Conservation (phyloP, 768 basidiomycete species). For the Nidularia pulvinata region DNA sequence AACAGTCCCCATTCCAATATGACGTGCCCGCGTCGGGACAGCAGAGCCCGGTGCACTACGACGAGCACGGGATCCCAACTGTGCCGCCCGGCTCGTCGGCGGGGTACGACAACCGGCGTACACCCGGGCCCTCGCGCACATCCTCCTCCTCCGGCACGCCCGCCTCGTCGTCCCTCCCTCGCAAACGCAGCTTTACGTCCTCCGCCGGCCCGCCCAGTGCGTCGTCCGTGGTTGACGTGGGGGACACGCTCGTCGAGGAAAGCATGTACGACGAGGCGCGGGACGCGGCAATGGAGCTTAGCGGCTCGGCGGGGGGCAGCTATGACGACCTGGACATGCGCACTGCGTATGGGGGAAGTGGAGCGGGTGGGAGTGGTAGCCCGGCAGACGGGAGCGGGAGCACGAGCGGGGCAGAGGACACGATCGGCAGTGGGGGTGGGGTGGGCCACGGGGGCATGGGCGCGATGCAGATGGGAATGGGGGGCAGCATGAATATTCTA, state of each 20-base stretch:
- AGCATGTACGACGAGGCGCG: constrained; percentile 35
- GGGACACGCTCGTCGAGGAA: constrained; percentile 35
- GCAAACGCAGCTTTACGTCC: constrained; percentile 68
- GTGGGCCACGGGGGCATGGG: constrained; percentile 9
- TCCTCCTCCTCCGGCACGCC: constrained; percentile 35
- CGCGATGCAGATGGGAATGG: constrained; percentile 17
- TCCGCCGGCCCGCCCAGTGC: constrained; percentile 14
- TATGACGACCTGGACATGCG: constrained; percentile 66
- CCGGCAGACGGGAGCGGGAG: constrained; percentile 51
- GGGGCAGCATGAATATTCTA: constrained; percentile 51
- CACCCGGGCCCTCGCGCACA: constrained; percentile 27
- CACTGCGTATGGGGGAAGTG: constrained; percentile 25
- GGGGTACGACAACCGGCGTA: constrained; percentile 21
- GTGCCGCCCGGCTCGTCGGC: constrained; percentile 19
- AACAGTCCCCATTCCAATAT: constrained; percentile 53
- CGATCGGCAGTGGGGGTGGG: constrained; percentile 13
- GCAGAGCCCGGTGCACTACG: constrained; percentile 25
- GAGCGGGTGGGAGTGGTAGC: constrained; percentile 21
- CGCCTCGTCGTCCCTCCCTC: constrained; percentile 58
- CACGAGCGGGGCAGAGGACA: constrained; percentile 41
- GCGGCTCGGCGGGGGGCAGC: constrained; percentile 20
- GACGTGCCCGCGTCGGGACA: constrained; percentile 30
- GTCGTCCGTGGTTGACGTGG: constrained; percentile 8
- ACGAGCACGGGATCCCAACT: constrained; percentile 15
- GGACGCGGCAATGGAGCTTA: constrained; percentile 33